A percentile compares a stretch with the other conserved stretches of the same genome.
These are phyloP conservation scores for Exophiala sp. DNA, from an alignment of 2,329 filamentous ascomycete species.

Conservation along the genomic window DNA sequence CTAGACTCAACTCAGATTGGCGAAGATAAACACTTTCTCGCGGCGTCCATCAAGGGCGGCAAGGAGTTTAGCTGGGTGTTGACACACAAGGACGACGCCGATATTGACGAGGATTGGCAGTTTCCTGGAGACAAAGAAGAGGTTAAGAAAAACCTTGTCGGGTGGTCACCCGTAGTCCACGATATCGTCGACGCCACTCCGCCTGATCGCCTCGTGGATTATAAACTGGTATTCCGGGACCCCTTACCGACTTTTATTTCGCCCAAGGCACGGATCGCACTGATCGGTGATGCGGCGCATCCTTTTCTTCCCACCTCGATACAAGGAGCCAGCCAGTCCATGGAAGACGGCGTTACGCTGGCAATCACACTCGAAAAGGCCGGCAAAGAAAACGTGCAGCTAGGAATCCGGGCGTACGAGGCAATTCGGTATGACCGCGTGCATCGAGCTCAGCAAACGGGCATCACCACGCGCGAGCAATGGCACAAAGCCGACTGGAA, in stretches of 20 bases:
- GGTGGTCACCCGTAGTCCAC: slow-evolving; percentile 43
- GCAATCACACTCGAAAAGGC: slow-evolving; percentile 39
- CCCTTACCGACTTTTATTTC: slow-evolving; percentile 34
- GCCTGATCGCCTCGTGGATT: slow-evolving; percentile 19
- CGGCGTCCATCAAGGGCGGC: slow-evolving; percentile 49
- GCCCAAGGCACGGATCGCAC: slow-evolving; percentile 39
- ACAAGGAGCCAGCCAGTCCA: slow-evolving; percentile 46
- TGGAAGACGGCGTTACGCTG: slow-evolving; percentile 47
- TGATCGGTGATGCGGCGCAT: slow-evolving; percentile 49
- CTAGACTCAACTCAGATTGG: slow-evolving; percentile 26
- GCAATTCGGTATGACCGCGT: slow-evolving; percentile 27
- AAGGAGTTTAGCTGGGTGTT: slow-evolving; percentile 52
- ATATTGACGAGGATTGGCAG: slow-evolving; percentile 53
- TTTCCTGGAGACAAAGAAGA: slow-evolving; percentile 50
- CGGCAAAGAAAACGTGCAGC: slow-evolving; percentile 28
- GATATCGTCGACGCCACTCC: slow-evolving; percentile 29
- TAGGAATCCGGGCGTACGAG: slow-evolving; percentile 29
- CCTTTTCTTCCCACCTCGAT: slow-evolving; percentile 47
- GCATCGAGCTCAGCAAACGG: slow-evolving; percentile 27
- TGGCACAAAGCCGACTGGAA: slow-evolving; percentile 31
- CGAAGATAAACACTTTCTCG: slow-evolving; percentile 47
- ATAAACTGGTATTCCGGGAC: slow-evolving; percentile 25
- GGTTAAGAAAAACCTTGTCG: slow-evolving; percentile 46
- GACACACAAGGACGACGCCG: slow-evolving; percentile 43
- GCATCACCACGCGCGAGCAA: slow-evolving; percentile 28